phyloP scores from a whole-genome alignment of 768 basidiomycete species.

The Cyclocybe cylindracea region DNA sequence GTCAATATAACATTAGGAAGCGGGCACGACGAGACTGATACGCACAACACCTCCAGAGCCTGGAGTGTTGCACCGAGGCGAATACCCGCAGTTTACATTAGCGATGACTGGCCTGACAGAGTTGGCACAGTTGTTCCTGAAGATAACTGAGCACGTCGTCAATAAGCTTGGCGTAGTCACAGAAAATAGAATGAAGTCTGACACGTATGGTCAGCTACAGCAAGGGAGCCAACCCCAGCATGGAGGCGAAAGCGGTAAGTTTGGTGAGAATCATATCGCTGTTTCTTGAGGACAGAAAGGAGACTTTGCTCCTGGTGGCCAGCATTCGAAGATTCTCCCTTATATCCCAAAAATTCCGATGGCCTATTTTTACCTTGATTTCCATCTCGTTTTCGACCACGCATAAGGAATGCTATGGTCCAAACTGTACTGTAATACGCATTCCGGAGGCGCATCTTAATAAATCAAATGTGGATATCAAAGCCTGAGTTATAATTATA shows the following conservation, averaged over 20 bases:
- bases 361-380: no score
- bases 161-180: background rate
- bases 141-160: slow-evolving; percentile 24
- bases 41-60: slow-evolving; percentile 33
- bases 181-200: background rate
- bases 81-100: slow-evolving; percentile 41
- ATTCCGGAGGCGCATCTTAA: no score
- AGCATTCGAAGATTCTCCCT: no score
- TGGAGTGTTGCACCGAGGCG: slow-evolving; percentile 36
- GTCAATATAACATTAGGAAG: background rate
- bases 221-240: slow-evolving; percentile 6
- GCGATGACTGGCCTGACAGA: slow-evolving; percentile 34
- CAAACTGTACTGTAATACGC: no score
- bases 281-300: no score
- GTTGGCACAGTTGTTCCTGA: slow-evolving; percentile 33
- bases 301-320: no score
- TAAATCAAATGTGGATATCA: no score
- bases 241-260: background rate
- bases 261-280: background rate
- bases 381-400: no score
- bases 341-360: no score
- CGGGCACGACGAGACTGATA: background rate
- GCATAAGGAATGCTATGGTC: no score
- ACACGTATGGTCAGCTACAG: slow-evolving; percentile 23
- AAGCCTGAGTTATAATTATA: no score